Evolutionary conservation across 2,329 filamentous ascomycete species (phyloP).

Genomic region (Colletotrichum chrysophilum): DNA sequence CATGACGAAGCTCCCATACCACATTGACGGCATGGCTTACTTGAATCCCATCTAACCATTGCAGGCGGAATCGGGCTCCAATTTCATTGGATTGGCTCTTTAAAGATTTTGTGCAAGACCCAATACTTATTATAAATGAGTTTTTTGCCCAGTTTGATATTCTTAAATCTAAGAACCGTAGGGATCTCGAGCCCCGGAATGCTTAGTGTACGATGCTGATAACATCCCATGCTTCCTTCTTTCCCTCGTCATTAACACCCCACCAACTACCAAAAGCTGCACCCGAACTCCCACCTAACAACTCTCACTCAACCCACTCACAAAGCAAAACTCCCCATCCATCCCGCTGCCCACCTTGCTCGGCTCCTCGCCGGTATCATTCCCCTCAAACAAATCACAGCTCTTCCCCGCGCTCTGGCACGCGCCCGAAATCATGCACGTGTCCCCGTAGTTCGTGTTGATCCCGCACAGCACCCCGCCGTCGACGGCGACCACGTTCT

Average conservation of each 20-base stretch:
- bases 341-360: slow-evolving; percentile 38
- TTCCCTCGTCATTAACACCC: background rate
- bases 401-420: slow-evolving; percentile 16
- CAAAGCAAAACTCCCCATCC: slow-evolving; percentile 29
- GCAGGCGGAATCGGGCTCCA: too few relatives aligned
- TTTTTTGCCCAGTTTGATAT: background rate
- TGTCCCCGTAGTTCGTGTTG: slow-evolving; percentile 33
- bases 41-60: background rate
- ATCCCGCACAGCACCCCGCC: slow-evolving; percentile 39
- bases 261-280: background rate
- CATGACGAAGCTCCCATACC: background rate
- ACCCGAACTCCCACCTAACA: background rate
- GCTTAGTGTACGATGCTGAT: accelerated
- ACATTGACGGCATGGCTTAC: background rate
- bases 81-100: background rate
- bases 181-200: background rate
- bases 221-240: background rate
- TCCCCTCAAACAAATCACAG: slow-evolving; percentile 34
- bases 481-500: slow-evolving; percentile 33
- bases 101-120: background rate
- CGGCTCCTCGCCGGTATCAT: slow-evolving; percentile 38
- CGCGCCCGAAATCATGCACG: slow-evolving; percentile 19
- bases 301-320: slow-evolving; percentile 1
- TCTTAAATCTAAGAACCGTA: background rate
- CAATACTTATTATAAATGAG: background rate